Evolutionary conservation across 2,329 filamentous ascomycete species (phyloP).

Genomic region (Ampelomyces quisqualis): DNA sequence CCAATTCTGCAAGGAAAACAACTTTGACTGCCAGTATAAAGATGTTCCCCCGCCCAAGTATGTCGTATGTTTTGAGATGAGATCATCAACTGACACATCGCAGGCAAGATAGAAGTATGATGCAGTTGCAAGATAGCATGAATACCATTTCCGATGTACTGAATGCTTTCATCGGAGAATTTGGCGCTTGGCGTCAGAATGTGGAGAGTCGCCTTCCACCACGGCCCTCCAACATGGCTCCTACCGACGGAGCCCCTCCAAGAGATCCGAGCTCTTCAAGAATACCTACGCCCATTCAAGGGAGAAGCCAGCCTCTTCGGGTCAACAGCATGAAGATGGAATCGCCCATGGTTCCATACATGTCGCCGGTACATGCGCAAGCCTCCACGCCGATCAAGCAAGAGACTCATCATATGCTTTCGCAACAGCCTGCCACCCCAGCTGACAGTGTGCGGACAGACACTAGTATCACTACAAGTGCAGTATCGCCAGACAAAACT

Average conservation of each 20-base stretch:
- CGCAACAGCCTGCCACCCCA: conserved; percentile 36
- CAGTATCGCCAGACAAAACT: conserved; percentile 23
- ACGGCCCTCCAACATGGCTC: conserved; percentile 25
- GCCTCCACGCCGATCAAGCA: conserved; percentile 37
- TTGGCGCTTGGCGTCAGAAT: conserved; percentile 38
- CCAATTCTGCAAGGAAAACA: conserved; percentile 78
- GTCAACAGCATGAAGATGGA: conserved; percentile 40
- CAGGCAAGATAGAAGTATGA: conserved; percentile 53
- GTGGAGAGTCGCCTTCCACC: conserved; percentile 33
- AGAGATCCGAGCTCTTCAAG: conserved; percentile 31
- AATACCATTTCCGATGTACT: conserved; percentile 40
- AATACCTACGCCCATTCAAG: conserved; percentile 34
- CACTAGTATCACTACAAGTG: conserved; percentile 19
- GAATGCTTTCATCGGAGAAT: conserved; percentile 32
- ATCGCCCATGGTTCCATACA: conserved; percentile 31
- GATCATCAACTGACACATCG: conserved; percentile 19
- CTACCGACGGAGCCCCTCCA: conserved; percentile 19
- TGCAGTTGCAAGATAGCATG: conserved; percentile 51
- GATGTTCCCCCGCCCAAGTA: conserved; percentile 91
- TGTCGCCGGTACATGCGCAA: conserved; percentile 28
- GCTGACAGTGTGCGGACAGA: conserved; percentile 37
- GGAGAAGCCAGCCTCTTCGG: conserved; percentile 25
- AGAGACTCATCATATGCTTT: conserved; percentile 23
- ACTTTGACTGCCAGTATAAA: conserved; percentile 80
- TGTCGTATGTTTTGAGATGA: conserved; percentile 32